Base-by-base conservation (phyloP, 2,329 filamentous ascomycete genomes). In the Venturia nashicola region DNA sequence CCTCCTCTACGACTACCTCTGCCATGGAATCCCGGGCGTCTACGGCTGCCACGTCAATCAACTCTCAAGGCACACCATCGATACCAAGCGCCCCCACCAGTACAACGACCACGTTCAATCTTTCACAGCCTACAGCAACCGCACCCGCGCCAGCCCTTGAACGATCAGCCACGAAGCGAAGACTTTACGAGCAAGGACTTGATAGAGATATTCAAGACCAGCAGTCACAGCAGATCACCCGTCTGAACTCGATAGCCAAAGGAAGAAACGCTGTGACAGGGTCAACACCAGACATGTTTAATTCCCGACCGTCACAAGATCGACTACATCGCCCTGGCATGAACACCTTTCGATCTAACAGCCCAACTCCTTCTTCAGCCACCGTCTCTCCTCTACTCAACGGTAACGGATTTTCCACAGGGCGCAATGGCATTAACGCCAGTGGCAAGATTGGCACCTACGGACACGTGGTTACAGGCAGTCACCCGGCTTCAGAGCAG, bases 1-100 rank as follows among this genome's bases (percentile, higher is more conserved):
- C 91, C 0, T 79, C 79, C n/a, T 94, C 89, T 1, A 97, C 93
- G 0, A 95, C 90, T 0, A 88, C 86, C 7, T 94, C 91, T 0
- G 82, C 79, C 5, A 87, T 85, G 6, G 82, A 86, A 54, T 70
- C 84, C 34, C 86, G 90, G 36, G 86, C 85, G 64, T 97, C 93
- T 0, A 96, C 92, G 1, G 90, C 91, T 7, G 91, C 91, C 3
- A 97, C 91, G 0, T 97, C 93, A 0, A 79, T 95, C 61, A 85
- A 86, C n/a, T 96, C 91, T 0, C 90, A 93, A 67, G 73, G 74
- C 5, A 71, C 73, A 14, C 72, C 69, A 48, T 74, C 75, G 9
- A 68, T 76, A 59, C 66, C 73, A 32, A 70, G 70, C 18, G 72
- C 72, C 20, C 46, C 61, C 18, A 5, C 61, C 44, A 20, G 46